phyloP scores from a whole-genome alignment of 495 filamentous ascomycete species.

The Bathelium albidoporum region DNA sequence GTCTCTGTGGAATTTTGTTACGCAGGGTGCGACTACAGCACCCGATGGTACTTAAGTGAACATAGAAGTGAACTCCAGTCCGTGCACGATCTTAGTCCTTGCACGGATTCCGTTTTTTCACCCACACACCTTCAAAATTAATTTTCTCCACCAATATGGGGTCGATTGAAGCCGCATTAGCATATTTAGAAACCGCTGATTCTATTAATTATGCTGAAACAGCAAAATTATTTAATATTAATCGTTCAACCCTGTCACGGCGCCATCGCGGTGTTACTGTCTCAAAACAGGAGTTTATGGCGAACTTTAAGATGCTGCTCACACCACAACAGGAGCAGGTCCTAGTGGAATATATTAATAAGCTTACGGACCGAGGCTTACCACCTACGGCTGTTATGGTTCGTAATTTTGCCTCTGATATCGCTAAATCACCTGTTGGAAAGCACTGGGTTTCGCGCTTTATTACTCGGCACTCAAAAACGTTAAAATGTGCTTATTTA shows the following conservation, averaged over 20 bases:
- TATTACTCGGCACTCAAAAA: not conserved
- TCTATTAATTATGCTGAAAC: not conserved
- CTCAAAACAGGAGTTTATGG: not conserved
- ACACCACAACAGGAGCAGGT: not conserved
- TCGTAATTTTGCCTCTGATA: not conserved
- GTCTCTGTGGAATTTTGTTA: too few relatives aligned
- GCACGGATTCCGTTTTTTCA: too few relatives aligned
- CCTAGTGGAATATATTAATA: not conserved
- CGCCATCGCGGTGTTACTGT: not conserved
- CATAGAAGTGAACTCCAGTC: too few relatives aligned
- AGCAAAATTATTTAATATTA: not conserved
- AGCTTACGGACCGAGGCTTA: not conserved
- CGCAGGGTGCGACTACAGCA: too few relatives aligned
- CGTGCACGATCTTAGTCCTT: too few relatives aligned
- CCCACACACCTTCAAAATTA: too few relatives aligned
- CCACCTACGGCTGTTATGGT: not conserved
- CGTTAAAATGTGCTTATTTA: not conserved
- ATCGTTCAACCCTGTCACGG: not conserved
- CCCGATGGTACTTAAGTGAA: too few relatives aligned
- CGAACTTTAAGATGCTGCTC: too few relatives aligned
- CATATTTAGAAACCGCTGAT: not conserved
- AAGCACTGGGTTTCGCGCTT: not conserved
- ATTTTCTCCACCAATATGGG: not conserved
- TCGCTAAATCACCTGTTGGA: not conserved
- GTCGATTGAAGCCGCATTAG: not conserved